These are phyloP conservation scores for Colletotrichum liaoningense DNA, from an alignment of 2,329 filamentous ascomycete species.

Conservation along the genomic window DNA sequence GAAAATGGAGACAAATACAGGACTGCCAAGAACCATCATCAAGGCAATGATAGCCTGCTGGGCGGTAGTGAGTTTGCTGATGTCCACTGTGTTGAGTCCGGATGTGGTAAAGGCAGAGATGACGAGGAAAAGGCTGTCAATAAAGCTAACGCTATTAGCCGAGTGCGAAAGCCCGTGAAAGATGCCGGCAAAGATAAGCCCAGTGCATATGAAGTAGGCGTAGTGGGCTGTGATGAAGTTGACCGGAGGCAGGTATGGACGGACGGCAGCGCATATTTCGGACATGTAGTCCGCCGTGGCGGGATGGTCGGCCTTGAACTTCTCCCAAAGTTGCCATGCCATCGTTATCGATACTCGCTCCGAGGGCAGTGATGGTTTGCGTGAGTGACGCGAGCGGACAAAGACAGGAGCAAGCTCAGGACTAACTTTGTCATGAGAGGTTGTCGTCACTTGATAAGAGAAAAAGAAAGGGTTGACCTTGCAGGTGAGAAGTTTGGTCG, in stretches of 20 bases:
- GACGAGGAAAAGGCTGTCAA: conserved; percentile 74
- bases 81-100: conserved; percentile 75
- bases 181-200: conserved; percentile 67
- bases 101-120: conserved; percentile 75
- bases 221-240: conserved; percentile 77
- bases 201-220: conserved; percentile 70
- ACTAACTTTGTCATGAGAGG: too few species aligned
- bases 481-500: conserved; percentile 10
- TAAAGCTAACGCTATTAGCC: conserved; percentile 65
- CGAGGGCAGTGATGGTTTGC: conserved; percentile 6
- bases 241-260: conserved; percentile 49
- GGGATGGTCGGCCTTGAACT: conserved; percentile 24
- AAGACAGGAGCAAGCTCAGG: neutral
- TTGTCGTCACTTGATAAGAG: neutral
- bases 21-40: conserved; percentile 73
- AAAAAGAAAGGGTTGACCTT: conserved; percentile 12
- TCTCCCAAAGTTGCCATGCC: conserved; percentile 23
- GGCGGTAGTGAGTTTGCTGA: conserved; percentile 73
- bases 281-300: conserved; percentile 19
- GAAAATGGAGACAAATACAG: conserved; percentile 73
- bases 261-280: conserved; percentile 19
- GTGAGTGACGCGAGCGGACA: conserved; percentile 15
- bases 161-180: conserved; percentile 70
- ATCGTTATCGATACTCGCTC: conserved; percentile 7
- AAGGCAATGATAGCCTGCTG: conserved; percentile 75